Conservation (phyloP, 345 rosid species). For the Sonneratia caseolaris region DNA sequence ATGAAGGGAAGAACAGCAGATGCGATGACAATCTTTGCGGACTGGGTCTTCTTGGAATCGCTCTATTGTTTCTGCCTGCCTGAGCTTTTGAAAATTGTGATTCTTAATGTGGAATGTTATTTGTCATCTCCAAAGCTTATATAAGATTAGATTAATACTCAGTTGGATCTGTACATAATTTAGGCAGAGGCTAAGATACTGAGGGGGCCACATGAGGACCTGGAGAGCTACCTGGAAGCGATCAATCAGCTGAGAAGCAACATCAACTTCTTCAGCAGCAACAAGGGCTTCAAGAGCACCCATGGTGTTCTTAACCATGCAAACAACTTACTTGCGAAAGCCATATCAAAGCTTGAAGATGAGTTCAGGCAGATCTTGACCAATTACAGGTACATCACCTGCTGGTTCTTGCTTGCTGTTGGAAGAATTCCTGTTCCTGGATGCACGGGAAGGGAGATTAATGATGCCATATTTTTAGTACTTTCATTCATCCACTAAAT, state of each 20-base stretch:
- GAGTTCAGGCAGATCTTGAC: constrained; percentile 71
- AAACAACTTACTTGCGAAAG: constrained; percentile 52
- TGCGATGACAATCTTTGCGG: background rate
- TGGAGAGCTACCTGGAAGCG: constrained; percentile 84
- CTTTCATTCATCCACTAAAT: background rate
- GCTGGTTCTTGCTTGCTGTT: background rate
- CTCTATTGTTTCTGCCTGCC: background rate
- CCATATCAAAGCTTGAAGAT: constrained; percentile 62
- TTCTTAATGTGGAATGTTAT: background rate
- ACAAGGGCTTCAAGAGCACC: constrained; percentile 46
- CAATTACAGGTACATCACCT: constrained; percentile 60
- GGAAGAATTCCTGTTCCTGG: background rate
- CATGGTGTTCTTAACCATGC: constrained; percentile 62
- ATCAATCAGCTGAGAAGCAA: constrained; percentile 70
- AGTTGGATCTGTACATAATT: background rate
- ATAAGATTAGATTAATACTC: background rate
- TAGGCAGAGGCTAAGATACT: constrained; percentile 93
- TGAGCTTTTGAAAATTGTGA: background rate
- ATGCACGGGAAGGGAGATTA: background rate
- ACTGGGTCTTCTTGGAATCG: background rate
- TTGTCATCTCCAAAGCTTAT: background rate
- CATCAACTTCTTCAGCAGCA: constrained; percentile 57
- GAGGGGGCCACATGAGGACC: constrained; percentile 95
- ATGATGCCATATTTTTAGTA: background rate
- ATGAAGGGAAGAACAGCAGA: background rate